phyloP scores from a whole-genome alignment of 352 stramenopile species.

The Phytophthora boehmeriae region DNA sequence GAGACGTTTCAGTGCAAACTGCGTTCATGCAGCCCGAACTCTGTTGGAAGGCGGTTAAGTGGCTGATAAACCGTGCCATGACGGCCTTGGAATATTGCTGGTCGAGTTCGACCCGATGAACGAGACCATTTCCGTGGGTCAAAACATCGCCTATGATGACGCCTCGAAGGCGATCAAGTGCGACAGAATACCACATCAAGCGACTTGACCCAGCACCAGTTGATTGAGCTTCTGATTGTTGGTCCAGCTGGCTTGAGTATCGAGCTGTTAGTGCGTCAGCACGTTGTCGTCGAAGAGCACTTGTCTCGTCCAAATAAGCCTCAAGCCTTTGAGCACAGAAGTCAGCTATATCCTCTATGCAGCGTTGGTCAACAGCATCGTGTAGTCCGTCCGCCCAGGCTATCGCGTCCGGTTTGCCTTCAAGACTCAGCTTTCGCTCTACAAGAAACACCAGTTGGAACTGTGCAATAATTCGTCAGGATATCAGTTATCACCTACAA shows the following conservation, averaged over 20 bases:
- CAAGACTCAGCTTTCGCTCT: constrained; percentile 27
- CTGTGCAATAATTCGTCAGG: constrained; percentile 17
- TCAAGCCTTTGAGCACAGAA: constrained; percentile 25
- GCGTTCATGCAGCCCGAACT: constrained; percentile 16
- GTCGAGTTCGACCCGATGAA: neutral
- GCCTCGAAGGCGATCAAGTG: constrained; percentile 49
- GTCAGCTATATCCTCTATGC: constrained; percentile 6
- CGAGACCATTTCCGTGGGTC: neutral
- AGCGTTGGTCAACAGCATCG: constrained; percentile 8
- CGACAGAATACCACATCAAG: constrained; percentile 44
- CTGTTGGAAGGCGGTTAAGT: constrained; percentile 35
- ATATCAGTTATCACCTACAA: neutral
- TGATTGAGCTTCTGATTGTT: neutral
- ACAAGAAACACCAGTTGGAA: constrained; percentile 48
- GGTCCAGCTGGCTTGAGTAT: constrained; percentile 6
- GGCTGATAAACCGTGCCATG: constrained; percentile 35
- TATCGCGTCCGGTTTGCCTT: constrained; percentile 5
- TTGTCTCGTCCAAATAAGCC: constrained; percentile 8
- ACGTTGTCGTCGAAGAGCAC: constrained; percentile 6
- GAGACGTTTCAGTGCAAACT: constrained; percentile 5
- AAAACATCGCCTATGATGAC: constrained; percentile 34
- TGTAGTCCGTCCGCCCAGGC: constrained; percentile 15
- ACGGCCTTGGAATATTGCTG: constrained; percentile 12
- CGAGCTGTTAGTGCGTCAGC: constrained; percentile 8
- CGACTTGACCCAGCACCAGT: neutral